Conservation (phyloP, 2,329 filamentous ascomycete genomes). For the Simplicillium sp. region DNA sequence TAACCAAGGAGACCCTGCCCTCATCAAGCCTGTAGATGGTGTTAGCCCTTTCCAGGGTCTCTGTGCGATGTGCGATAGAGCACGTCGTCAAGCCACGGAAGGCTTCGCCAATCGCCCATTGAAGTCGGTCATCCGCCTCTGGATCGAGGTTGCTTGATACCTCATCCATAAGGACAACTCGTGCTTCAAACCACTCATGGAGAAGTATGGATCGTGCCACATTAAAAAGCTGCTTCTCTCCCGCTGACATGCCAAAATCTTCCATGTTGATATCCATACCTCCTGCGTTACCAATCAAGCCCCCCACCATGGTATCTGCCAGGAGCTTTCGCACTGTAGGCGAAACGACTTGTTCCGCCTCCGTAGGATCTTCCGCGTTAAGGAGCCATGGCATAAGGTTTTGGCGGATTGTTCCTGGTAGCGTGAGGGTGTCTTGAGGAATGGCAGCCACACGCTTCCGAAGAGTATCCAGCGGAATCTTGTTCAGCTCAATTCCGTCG, state of each 20-base stretch:
- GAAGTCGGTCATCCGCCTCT: background rate
- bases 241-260: background rate
- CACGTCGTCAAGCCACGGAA: constrained; percentile 1
- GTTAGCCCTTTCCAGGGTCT: too few species aligned
- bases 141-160: background rate
- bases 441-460: too few species aligned
- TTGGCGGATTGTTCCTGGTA: too few species aligned
- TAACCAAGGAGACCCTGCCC: too few species aligned
- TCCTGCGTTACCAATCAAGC: constrained; percentile 27
- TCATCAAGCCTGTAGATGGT: too few species aligned
- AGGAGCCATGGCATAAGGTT: too few species aligned
- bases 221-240: constrained; percentile 1
- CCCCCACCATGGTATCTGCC: background rate
- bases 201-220: constrained; percentile 2
- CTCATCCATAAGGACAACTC: constrained; percentile 3
- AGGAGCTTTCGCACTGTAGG: too few species aligned
- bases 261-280: background rate
- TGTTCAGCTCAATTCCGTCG: too few species aligned
- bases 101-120: background rate
- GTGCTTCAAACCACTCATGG: background rate
- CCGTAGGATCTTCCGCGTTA: too few species aligned
- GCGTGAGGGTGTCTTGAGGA: too few species aligned
- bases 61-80: background rate
- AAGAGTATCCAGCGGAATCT: too few species aligned
- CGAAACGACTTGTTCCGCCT: too few species aligned